These are phyloP conservation scores for Eustoma russellianum DNA, from an alignment of 257 asterid genomes.

Conservation along the genomic window DNA sequence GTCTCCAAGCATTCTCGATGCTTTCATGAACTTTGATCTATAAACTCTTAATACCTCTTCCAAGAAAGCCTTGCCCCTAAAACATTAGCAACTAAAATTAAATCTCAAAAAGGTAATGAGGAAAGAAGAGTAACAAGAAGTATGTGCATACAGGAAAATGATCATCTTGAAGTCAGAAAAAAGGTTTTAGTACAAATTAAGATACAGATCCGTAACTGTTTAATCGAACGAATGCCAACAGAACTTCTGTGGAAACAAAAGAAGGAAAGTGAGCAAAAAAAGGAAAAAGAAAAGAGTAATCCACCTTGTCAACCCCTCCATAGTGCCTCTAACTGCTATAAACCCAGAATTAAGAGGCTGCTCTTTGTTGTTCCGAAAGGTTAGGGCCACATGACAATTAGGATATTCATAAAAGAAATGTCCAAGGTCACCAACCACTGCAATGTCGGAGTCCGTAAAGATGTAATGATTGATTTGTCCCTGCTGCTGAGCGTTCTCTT, in stretches of 20 bases:
- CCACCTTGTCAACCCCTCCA: slow-evolving; percentile 69
- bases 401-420: slow-evolving; percentile 50
- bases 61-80: slow-evolving; percentile 66
- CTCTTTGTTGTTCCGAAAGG: slow-evolving; percentile 90
- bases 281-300: slow-evolving; percentile 8
- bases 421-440: slow-evolving; percentile 67
- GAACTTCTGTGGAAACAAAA: not conserved
- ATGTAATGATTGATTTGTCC: slow-evolving; percentile 53
- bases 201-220: not conserved
- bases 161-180: too few relatives aligned
- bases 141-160: too few relatives aligned
- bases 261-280: not conserved
- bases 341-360: slow-evolving; percentile 96
- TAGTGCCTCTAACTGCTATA: slow-evolving; percentile 84
- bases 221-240: too few relatives aligned
- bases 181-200: not conserved
- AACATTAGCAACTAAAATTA: slow-evolving; percentile 1
- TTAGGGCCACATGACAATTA: slow-evolving; percentile 72
- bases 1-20: slow-evolving; percentile 97
- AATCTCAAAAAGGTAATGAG: not conserved
- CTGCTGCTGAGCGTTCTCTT: slow-evolving; percentile 32
- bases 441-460: slow-evolving; percentile 90
- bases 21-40: slow-evolving; percentile 56
- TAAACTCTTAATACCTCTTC: slow-evolving; percentile 56
- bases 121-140: not conserved